Evolutionary conservation across 352 stramenopile species (phyloP), one percentile per base, ranked within the genome.

Genomic region (Aphanomyces astaci): DNA sequence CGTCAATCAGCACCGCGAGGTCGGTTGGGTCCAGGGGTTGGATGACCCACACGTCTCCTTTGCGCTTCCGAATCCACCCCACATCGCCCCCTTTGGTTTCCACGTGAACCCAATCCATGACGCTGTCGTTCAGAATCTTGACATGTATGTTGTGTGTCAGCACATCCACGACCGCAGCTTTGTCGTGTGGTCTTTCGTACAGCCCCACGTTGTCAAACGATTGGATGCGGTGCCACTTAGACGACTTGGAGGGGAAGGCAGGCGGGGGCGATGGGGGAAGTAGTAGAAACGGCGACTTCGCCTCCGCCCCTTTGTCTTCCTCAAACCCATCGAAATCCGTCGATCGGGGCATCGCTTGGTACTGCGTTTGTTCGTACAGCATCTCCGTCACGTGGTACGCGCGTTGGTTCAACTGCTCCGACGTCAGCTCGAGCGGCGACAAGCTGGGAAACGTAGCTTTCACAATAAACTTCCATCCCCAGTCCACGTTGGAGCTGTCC

Each of bases 401-500:
- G 24, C 79, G 76, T 32, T 77, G 76, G 39, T 90, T 75, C 17
- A 92, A 72, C 28, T 88, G 79, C 15, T 88, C 76, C 0, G 88
- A 49, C 17, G 65, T 72, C 31, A 89, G 72, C 13, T 80, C 64
- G 2, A 87, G 55, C 15, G 84, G 78, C 28, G 71, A 70, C 5
- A 81, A 69, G 0, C 75, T 72, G 13, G 76, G 64, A 71, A 89
- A 93, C 25, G 88, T 82, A 3, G 83, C 81, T 24, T 73, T 78
- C 0, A 93, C 84, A 11, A 77, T 87, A 51, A 94, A 91, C 60
- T 89, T 87, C 81, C 84, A 93, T 0, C 87, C 87, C 89, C 89
- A 97, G 25, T 95, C 88, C 24, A 92, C 84, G 66, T 95, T 96
- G 19, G 81, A 86, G 0, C 73, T 74, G 72, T 97, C 90, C 0